These are phyloP conservation scores for Ceriops tagal DNA, from an alignment of 345 rosid species.

Conservation along the genomic window DNA sequence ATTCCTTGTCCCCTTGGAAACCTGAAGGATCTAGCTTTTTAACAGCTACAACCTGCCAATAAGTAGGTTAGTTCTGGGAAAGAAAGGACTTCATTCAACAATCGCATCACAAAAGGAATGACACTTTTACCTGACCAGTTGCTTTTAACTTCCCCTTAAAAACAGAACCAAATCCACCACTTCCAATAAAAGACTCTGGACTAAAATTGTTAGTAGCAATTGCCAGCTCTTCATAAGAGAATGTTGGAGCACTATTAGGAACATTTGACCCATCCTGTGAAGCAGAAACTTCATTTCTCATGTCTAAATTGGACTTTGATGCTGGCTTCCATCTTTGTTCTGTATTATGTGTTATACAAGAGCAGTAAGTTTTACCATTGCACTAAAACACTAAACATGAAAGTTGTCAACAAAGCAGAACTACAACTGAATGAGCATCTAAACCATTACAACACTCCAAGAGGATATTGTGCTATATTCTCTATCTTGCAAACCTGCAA, in stretches of 20 bases:
- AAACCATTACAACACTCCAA: too few species aligned
- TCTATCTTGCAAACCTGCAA: too few species aligned
- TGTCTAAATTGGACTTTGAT: conserved; percentile 14
- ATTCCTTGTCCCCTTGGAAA: conserved; percentile 78
- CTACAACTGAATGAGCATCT: neutral
- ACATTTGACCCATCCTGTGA: conserved; percentile 1
- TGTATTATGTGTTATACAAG: neutral
- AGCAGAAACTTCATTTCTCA: conserved; percentile 15
- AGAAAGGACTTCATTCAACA: neutral
- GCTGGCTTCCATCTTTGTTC: neutral
- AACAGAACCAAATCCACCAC: conserved; percentile 81
- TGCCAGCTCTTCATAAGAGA: conserved; percentile 60
- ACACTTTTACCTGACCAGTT: conserved; percentile 50
- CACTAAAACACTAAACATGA: too few species aligned
- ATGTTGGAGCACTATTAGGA: conserved; percentile 23
- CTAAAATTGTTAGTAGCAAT: conserved; percentile 52
- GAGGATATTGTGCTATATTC: too few species aligned
- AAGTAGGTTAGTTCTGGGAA: neutral
- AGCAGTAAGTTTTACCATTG: too few species aligned
- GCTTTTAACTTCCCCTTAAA: conserved; percentile 45
- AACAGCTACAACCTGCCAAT: conserved; percentile 58
- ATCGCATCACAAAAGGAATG: neutral
- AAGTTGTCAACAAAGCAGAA: neutral
- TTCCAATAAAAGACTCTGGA: conserved; percentile 49
- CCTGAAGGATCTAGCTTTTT: conserved; percentile 59